These are phyloP conservation scores for Myxozyma sirexii DNA, from an alignment of 805 yeast genomes.

Conservation along the genomic window DNA sequence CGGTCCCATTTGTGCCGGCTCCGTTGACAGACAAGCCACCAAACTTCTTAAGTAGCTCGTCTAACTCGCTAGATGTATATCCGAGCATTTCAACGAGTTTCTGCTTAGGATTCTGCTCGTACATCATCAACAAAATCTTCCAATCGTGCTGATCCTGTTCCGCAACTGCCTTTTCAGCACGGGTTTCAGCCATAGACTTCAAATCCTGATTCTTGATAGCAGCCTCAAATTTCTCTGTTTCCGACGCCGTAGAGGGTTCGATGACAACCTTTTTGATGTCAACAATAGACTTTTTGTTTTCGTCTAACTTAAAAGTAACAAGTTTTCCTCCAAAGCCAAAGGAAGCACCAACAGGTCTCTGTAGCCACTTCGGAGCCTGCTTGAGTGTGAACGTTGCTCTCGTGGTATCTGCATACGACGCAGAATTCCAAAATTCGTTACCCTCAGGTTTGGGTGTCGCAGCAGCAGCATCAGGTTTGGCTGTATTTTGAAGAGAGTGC, in stretches of 20 bases:
- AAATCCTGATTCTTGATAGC: conserved; percentile 64
- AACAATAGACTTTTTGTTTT: conserved; percentile 36
- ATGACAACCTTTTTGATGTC: conserved; percentile 49
- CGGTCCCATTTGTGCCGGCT: conserved; percentile 30
- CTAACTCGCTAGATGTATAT: conserved; percentile 21
- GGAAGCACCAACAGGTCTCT: conserved; percentile 67
- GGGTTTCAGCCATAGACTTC: conserved; percentile 57
- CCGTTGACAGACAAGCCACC: conserved; percentile 29
- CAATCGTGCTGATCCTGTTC: conserved; percentile 42
- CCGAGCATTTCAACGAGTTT: conserved; percentile 36
- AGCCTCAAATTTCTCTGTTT: conserved; percentile 48
- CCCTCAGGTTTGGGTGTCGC: conserved; percentile 50
- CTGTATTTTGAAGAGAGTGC: conserved; percentile 86
- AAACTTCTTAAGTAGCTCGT: conserved; percentile 24
- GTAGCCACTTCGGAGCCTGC: conserved; percentile 91
- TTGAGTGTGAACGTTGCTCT: conserved; percentile 67
- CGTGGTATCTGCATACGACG: conserved; percentile 45
- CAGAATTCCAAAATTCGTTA: conserved; percentile 78
- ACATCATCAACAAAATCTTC: conserved; percentile 43
- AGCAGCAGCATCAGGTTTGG: conserved; percentile 36
- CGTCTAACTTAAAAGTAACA: conserved; percentile 41
- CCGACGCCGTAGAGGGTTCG: conserved; percentile 40
- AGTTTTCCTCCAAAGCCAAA: conserved; percentile 96
- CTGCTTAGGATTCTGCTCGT: conserved; percentile 40
- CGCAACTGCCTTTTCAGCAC: conserved; percentile 44